A percentile compares a stretch with the other conserved stretches of the same genome.
phyloP scores from a whole-genome alignment of 2,329 filamentous ascomycete genomes.

The Ciborinia camelliae region DNA sequence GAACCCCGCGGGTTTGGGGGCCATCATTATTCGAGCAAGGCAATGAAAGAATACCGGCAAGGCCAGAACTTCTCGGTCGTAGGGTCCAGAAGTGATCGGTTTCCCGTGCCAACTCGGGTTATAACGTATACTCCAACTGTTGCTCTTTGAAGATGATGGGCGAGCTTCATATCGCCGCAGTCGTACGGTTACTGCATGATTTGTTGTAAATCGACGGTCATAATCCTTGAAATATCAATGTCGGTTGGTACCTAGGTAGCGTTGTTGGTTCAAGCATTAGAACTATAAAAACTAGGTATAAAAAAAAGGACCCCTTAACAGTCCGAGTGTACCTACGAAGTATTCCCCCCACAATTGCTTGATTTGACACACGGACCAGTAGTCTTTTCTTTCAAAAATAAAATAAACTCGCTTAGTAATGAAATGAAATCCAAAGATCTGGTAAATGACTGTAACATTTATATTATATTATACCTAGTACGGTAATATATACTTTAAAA shows the following conservation, averaged over 20 bases:
- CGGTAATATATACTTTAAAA: neutral
- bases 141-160: neutral
- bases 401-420: neutral
- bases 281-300: neutral
- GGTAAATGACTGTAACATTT: neutral
- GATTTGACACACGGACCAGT: neutral
- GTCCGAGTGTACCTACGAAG: neutral
- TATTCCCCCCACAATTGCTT: conserved; percentile 8
- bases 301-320: neutral
- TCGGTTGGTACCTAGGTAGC: neutral
- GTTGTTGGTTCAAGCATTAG: conserved; percentile 2
- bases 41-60: neutral
- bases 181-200: neutral
- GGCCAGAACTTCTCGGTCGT: neutral
- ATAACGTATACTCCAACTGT: too few relatives aligned
- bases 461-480: neutral
- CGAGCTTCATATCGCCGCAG: neutral
- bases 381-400: neutral
- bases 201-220: neutral
- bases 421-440: neutral
- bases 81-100: neutral
- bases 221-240: neutral
- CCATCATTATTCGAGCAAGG: neutral
- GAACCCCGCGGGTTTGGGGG: too few relatives aligned
- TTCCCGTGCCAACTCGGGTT: conserved; percentile 2